Base-by-base conservation (phyloP, 805 yeast genomes). In the Yamadazyma tumulicola region DNA sequence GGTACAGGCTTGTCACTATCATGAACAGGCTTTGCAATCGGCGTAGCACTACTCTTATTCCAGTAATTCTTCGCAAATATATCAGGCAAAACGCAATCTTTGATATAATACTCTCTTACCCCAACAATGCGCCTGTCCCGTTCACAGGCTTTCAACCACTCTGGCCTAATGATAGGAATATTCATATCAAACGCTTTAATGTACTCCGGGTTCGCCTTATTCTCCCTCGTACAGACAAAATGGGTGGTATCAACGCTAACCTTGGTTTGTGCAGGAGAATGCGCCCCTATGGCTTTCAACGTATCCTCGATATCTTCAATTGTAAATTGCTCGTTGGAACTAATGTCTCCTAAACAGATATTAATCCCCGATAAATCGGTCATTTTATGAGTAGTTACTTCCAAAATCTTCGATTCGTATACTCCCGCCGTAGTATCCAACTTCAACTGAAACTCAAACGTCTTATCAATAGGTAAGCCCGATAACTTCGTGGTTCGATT, bases 71-170 rank as follows among this genome's bases (percentile, higher is more conserved):
- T 61, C 11, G 69, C 66, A 28, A 63, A 52, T 5, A 67, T 61
- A 40, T 65, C 71, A 2, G 71, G 72, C 42, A 67, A 62, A 4
- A 58, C 67, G 43, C 72, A 65, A 37, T 67, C 73, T 55, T 79
- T 82, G 21, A 83, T 65, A 52, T 85, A 85, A 48, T 83, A 86
- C 46, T 86, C 87, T 51, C 95, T 74, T 11, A 93, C 98, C 18
- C 97, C 96, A 27, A 89, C 95, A 37, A 93, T 80, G 51, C 96
- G 67, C 48, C 93, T 77, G 52, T 89, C 97, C 27, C 72, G 58
- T 49, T 85, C 95, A 64, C 97, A 93, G 0, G 97, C 96, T 58
- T 84, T 82, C 38, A 93, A 67, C 97, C 97, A 93, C 56, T 93
- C 97, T 0, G 98, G 97, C 57, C 95, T 75, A 18, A 93, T 89